A percentile compares a stretch with the other conserved stretches of the same genome.
These are phyloP conservation scores for Geotrichum candidum DNA, from an alignment of 1,139 yeast species.

Conservation along the genomic window DNA sequence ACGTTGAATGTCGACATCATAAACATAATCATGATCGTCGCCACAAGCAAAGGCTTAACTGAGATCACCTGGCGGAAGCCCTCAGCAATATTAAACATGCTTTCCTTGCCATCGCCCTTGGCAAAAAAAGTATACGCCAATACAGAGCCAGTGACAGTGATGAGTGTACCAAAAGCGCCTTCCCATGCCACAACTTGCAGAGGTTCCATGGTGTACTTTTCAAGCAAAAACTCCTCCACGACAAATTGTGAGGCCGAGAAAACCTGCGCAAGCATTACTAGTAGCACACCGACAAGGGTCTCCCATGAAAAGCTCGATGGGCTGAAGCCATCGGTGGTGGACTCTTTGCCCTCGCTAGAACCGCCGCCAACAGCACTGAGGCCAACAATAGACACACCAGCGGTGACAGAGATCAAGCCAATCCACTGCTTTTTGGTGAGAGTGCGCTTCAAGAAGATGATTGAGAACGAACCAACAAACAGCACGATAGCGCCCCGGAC, in stretches of 20 bases:
- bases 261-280: slow-evolving; percentile 58
- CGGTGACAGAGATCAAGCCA: slow-evolving; percentile 52
- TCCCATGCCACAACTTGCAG: slow-evolving; percentile 67
- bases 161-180: slow-evolving; percentile 58
- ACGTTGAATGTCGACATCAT: slow-evolving; percentile 69
- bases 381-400: slow-evolving; percentile 71
- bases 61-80: slow-evolving; percentile 48
- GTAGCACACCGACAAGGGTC: slow-evolving; percentile 47
- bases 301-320: slow-evolving; percentile 27
- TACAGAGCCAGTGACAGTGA: slow-evolving; percentile 43
- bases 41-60: slow-evolving; percentile 40
- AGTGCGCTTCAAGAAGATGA: slow-evolving; percentile 51
- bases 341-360: slow-evolving; percentile 46
- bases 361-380: slow-evolving; percentile 56
- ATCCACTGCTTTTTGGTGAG: slow-evolving; percentile 65
- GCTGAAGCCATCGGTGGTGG: slow-evolving; percentile 6
- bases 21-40: slow-evolving; percentile 62
- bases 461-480: slow-evolving; percentile 70
- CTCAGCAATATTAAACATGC: slow-evolving; percentile 53
- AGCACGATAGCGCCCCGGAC: slow-evolving; percentile 71
- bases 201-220: slow-evolving; percentile 52
- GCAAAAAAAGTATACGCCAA: slow-evolving; percentile 44
- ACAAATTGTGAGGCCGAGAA: slow-evolving; percentile 75
- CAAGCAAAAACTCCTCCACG: slow-evolving; percentile 63
- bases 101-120: slow-evolving; percentile 37